Conservation (phyloP, 768 basidiomycete genomes). For the Myochromella boudieri region DNA sequence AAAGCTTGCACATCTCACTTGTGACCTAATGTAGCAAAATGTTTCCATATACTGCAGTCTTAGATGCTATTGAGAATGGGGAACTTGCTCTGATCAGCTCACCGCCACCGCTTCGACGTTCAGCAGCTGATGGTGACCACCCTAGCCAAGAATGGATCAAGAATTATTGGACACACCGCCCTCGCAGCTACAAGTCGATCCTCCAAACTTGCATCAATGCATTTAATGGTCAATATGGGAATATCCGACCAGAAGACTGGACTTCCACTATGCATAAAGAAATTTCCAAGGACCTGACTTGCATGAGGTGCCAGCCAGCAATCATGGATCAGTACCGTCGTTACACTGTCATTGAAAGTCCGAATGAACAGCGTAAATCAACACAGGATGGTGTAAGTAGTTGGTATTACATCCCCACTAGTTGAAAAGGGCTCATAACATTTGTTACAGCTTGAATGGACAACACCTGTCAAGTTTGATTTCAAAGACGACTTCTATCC, state of each 20-base stretch:
- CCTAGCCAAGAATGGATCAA: conserved; percentile 35
- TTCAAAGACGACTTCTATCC: conserved; percentile 61
- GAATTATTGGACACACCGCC: conserved; percentile 30
- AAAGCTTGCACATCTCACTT: neutral
- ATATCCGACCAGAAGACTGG: conserved; percentile 34
- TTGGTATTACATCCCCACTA: neutral
- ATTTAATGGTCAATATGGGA: conserved; percentile 38
- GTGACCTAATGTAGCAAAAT: conserved; percentile 29
- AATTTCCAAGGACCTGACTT: conserved; percentile 46
- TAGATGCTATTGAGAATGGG: conserved; percentile 56
- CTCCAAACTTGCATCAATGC: conserved; percentile 42
- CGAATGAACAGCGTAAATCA: conserved; percentile 26
- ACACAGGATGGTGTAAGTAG: conserved; percentile 49
- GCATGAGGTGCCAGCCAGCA: conserved; percentile 61
- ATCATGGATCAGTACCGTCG: conserved; percentile 64
- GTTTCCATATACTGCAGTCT: conserved; percentile 39
- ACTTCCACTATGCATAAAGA: conserved; percentile 39
- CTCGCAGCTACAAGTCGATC: conserved; percentile 35
- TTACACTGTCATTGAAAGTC: conserved; percentile 56
- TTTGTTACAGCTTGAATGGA: conserved; percentile 55
- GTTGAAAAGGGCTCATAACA: neutral
- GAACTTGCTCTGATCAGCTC: conserved; percentile 51
- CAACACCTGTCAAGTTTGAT: conserved; percentile 41
- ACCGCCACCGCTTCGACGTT: conserved; percentile 37
- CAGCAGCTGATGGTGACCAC: conserved; percentile 20